Percentiles rank a stretch among this genome's conserved stretches.
phyloP scores from a whole-genome alignment of 1,284 basidiomycete species.

The Coniferiporia sulphurascens region DNA sequence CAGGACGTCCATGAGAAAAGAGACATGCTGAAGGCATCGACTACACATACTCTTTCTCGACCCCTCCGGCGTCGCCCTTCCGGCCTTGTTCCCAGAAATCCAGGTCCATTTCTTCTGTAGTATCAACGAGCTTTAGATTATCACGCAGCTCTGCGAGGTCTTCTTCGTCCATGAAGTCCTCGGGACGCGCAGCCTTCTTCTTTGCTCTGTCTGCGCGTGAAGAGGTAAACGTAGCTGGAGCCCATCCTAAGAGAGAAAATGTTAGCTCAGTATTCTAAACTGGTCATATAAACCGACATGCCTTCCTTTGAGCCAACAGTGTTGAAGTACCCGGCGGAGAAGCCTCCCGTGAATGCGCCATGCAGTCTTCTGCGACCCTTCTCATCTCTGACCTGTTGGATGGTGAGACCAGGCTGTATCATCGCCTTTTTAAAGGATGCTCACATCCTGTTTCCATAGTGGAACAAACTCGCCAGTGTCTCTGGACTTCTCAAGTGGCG shows the following conservation, averaged over 20 bases:
- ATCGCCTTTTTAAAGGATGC: conserved; percentile 21
- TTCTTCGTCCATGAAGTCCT: conserved; percentile 99
- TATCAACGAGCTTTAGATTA: conserved; percentile 67
- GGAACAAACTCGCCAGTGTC: conserved; percentile 94
- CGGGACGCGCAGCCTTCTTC: conserved; percentile 54
- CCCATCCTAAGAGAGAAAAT: conserved; percentile 67
- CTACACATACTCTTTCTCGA: conserved; percentile 42
- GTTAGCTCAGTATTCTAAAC: neutral
- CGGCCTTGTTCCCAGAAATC: conserved; percentile 52
- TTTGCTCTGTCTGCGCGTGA: conserved; percentile 74
- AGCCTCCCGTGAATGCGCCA: conserved; percentile 97
- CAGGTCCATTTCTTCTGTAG: conserved; percentile 70
- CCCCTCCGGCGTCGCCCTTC: conserved; percentile 27
- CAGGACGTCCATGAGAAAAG: neutral
- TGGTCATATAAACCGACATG: conserved; percentile 27
- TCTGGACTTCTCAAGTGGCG: conserved; percentile 81
- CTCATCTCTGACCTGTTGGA: conserved; percentile 80
- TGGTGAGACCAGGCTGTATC: neutral
- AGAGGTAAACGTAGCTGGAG: conserved; percentile 87
- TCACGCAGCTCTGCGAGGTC: conserved; percentile 82
- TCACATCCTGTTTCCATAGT: conserved; percentile 94
- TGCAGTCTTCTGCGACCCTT: conserved; percentile 90
- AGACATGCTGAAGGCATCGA: neutral
- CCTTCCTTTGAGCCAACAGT: conserved; percentile 95
- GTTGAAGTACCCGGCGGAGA: conserved; percentile 97